Conservation (phyloP, 768 basidiomycete species). For the Xerocomus potaroensis region DNA sequence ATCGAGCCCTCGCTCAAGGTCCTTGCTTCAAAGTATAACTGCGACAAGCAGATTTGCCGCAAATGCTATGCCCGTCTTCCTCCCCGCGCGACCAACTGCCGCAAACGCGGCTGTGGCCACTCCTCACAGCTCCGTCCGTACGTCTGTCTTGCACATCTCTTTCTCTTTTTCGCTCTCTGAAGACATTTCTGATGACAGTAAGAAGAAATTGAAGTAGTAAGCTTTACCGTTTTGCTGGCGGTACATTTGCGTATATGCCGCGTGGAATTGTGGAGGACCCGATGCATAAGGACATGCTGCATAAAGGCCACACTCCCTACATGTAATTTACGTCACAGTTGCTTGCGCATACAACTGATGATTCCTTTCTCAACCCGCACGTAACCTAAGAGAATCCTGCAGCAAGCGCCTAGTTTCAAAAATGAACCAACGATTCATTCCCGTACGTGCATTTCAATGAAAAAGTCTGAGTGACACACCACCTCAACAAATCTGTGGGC, state of each 20-base stretch:
- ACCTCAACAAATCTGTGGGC: no score
- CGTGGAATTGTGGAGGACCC: background rate
- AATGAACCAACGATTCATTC: no score
- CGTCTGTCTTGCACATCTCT: slow-evolving; percentile 31
- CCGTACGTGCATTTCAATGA: no score
- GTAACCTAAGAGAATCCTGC: no score
- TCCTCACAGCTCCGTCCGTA: slow-evolving; percentile 89
- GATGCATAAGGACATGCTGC: background rate
- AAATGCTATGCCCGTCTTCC: slow-evolving; percentile 99
- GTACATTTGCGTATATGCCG: background rate
- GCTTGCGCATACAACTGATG: slow-evolving; percentile 18
- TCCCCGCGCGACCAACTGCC: slow-evolving; percentile 98
- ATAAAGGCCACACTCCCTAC: no score
- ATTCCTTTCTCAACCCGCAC: background rate
- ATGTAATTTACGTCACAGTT: slow-evolving; percentile 21
- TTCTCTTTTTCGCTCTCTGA: slow-evolving; percentile 2
- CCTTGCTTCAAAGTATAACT: slow-evolving; percentile 96
- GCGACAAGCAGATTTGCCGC: slow-evolving; percentile 99
- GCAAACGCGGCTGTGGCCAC: slow-evolving; percentile 90
- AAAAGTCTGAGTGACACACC: no score
- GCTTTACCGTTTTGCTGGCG: background rate
- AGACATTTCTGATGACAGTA: slow-evolving; percentile 38
- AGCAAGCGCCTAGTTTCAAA: no score
- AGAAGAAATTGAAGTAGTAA: slow-evolving; percentile 94
- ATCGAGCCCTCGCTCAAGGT: slow-evolving; percentile 99